Percentiles rank a stretch among this genome's conserved stretches.
These are phyloP conservation scores for Cymodocea nodosa DNA, from an alignment of 116 monocot genomes.

Conservation along the genomic window DNA sequence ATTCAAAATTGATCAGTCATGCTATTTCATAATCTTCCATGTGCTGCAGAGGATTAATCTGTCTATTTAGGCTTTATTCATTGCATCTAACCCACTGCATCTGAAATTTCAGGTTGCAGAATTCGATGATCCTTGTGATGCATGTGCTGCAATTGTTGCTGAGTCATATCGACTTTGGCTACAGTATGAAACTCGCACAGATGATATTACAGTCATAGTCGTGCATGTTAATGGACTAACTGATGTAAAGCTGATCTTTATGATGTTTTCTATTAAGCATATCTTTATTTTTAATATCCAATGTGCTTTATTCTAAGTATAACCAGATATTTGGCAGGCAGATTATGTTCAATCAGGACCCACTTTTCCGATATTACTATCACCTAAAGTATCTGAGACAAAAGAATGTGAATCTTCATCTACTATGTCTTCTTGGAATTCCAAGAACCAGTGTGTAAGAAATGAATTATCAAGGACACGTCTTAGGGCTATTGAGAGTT, in stretches of 20 bases:
- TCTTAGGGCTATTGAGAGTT: conserved; percentile 82
- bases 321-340: conserved; percentile 31
- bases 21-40: not conserved
- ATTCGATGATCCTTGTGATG: conserved; percentile 90
- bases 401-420: conserved; percentile 57
- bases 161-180: conserved; percentile 97
- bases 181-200: conserved; percentile 97
- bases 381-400: conserved; percentile 38
- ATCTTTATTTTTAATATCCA: not conserved
- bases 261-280: not conserved
- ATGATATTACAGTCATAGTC: conserved; percentile 96
- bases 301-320: not conserved
- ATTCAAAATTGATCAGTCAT: not conserved
- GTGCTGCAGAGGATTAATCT: not conserved
- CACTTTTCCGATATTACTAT: conserved; percentile 13
- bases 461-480: conserved; percentile 73
- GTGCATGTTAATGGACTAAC: conserved; percentile 80
- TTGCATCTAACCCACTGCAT: not conserved
- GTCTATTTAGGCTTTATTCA: not conserved
- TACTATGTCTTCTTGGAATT: conserved; percentile 19
- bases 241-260: conserved; percentile 38
- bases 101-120: conserved; percentile 64
- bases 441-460: conserved; percentile 46
- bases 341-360: conserved; percentile 24
- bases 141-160: conserved; percentile 91